phyloP scores from a whole-genome alignment of 257 asterid genomes.

The Ajuga chamaepitys region DNA sequence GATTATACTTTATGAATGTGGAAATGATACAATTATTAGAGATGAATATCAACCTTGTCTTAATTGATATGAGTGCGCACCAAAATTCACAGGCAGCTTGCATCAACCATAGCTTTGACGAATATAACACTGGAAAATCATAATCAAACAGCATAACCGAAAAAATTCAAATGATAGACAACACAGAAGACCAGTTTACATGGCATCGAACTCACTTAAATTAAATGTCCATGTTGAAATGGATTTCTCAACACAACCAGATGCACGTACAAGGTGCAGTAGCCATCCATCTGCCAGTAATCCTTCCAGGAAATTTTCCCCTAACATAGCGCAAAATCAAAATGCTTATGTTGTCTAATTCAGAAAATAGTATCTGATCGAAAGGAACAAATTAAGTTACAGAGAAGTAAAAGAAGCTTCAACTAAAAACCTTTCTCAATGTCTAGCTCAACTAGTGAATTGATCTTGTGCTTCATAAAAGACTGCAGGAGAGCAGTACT shows the following conservation, averaged over 20 bases:
- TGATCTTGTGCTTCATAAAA: constrained; percentile 36
- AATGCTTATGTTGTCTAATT: neutral
- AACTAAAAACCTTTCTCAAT: constrained; percentile 43
- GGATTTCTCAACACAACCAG: constrained; percentile 46
- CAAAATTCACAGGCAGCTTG: constrained; percentile 78
- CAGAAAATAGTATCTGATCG: neutral
- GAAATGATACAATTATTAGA: neutral
- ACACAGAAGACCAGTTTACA: neutral
- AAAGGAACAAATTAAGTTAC: neutral
- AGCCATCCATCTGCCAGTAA: constrained; percentile 69
- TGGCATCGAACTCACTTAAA: constrained; percentile 46
- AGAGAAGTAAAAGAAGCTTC: constrained; percentile 1
- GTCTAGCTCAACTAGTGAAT: constrained; percentile 47
- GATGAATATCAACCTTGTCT: constrained; percentile 37
- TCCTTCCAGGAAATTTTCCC: constrained; percentile 62
- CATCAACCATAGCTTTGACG: constrained; percentile 47
- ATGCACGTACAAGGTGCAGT: constrained; percentile 35
- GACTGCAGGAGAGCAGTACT: constrained; percentile 46
- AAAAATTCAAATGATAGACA: neutral
- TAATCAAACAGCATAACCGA: constrained; percentile 12
- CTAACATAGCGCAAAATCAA: constrained; percentile 24
- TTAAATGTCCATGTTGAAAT: constrained; percentile 69
- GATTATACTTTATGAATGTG: neutral
- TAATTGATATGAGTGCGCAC: constrained; percentile 46
- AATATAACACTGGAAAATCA: constrained; percentile 70